These are phyloP conservation scores for Drosera spatulata DNA, from an alignment of 179 eudicot genomes.

Conservation along the genomic window DNA sequence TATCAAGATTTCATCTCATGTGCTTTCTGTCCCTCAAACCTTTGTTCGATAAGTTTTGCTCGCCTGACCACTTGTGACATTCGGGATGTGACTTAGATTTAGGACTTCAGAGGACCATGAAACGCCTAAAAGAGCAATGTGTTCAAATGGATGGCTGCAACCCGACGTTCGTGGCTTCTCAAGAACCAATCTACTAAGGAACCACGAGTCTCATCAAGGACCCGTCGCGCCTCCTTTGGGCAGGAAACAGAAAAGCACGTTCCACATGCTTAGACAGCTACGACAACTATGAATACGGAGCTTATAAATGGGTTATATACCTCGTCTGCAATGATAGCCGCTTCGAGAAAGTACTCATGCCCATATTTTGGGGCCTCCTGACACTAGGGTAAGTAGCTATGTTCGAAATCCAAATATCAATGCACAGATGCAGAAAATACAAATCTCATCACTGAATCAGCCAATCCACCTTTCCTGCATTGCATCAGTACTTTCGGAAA, in stretches of 20 bases:
- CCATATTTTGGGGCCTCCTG: conserved; percentile 49
- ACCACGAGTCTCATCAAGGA: conserved; percentile 24
- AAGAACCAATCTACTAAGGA: conserved; percentile 67
- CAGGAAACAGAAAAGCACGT: conserved; percentile 15
- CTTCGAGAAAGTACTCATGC: conserved; percentile 39
- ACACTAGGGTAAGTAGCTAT: conserved; percentile 28
- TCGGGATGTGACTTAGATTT: too few species aligned
- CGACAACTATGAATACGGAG: conserved; percentile 31
- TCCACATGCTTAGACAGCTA: conserved; percentile 19
- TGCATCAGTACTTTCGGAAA: conserved; percentile 78
- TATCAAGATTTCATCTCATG: too few species aligned
- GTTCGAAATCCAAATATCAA: too few species aligned
- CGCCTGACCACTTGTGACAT: too few species aligned
- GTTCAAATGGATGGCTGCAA: conserved; percentile 33
- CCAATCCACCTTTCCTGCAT: neutral
- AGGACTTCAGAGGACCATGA: conserved; percentile 81
- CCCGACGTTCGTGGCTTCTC: conserved; percentile 42
- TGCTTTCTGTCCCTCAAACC: too few species aligned
- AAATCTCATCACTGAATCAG: too few species aligned
- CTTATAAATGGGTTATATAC: conserved; percentile 38
- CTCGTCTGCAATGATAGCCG: conserved; percentile 32
- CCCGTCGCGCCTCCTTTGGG: conserved; percentile 50
- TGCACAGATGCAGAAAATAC: too few species aligned
- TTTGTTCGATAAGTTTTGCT: too few species aligned
- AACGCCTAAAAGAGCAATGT: conserved; percentile 63